A percentile compares a stretch with the other conserved stretches of the same genome.
Conservation (phyloP, 208 protist species). For the Acanthamoeba royreba region DNA sequence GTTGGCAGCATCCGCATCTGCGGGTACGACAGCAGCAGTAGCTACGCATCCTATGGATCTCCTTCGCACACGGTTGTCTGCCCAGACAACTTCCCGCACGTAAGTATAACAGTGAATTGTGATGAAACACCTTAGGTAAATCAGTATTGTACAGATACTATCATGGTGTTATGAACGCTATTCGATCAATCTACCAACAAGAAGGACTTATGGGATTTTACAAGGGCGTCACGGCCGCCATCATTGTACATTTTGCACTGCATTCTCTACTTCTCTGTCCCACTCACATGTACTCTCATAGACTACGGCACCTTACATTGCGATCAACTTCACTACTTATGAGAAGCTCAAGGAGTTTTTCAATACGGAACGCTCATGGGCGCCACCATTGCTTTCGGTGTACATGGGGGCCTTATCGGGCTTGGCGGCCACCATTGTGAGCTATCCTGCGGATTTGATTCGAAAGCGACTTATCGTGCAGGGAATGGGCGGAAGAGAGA, state of each 20-base stretch:
- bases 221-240: not conserved
- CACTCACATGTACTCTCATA: too few species aligned
- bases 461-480: not conserved
- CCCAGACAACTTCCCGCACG: not conserved
- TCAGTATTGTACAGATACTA: not conserved
- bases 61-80: slow-evolving; percentile 82
- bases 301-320: not conserved
- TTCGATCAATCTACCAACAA: not conserved
- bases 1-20: not conserved
- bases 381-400: not conserved
- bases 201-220: not conserved
- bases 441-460: not conserved
- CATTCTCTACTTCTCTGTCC: too few species aligned
- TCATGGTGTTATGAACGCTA: not conserved
- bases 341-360: not conserved
- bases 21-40: slow-evolving; percentile 87
- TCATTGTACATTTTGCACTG: not conserved
- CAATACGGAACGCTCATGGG: not conserved
- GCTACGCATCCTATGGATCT: slow-evolving; percentile 91
- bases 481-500: not conserved
- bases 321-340: slow-evolving; percentile 14
- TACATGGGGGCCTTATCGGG: not conserved
- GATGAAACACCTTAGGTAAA: too few species aligned
- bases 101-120: too few species aligned
- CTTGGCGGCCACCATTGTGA: not conserved